These are phyloP conservation scores for Plasmodium reichenowi DNA, from an alignment of 169 alveolate species.

Conservation along the genomic window DNA sequence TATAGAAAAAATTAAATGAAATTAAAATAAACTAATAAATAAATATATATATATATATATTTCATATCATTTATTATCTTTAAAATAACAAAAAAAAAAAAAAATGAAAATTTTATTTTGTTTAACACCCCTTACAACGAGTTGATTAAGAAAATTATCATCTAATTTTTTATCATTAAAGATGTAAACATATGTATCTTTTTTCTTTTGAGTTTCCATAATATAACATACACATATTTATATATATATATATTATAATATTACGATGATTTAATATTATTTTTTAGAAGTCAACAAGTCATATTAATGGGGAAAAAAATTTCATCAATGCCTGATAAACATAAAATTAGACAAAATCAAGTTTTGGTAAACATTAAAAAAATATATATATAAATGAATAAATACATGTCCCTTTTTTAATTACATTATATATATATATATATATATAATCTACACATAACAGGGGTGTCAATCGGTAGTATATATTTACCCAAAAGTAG, in stretches of 20 bases:
- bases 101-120: too few relatives aligned
- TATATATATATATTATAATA: too few relatives aligned
- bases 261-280: too few relatives aligned
- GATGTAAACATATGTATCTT: too few relatives aligned
- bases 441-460: neutral
- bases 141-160: too few relatives aligned
- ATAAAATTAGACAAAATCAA: constrained; percentile 64
- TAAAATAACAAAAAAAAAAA: too few relatives aligned
- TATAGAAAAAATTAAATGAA: neutral
- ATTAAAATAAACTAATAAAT: too few relatives aligned
- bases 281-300: constrained; percentile 75
- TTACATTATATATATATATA: neutral
- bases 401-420: neutral
- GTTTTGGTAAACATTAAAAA: constrained; percentile 45
- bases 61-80: too few relatives aligned
- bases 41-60: neutral
- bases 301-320: constrained; percentile 71
- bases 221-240: too few relatives aligned
- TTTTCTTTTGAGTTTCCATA: too few relatives aligned
- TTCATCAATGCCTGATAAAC: constrained; percentile 66
- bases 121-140: too few relatives aligned
- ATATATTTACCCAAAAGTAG: constrained; percentile 59
- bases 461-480: constrained; percentile 77
- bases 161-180: too few relatives aligned
- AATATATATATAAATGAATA: neutral